Percentiles rank a stretch among this genome's conserved stretches.
These are phyloP conservation scores for Chytriomyces confervae DNA, from an alignment of 192 early-diverging fungal species.

Conservation along the genomic window DNA sequence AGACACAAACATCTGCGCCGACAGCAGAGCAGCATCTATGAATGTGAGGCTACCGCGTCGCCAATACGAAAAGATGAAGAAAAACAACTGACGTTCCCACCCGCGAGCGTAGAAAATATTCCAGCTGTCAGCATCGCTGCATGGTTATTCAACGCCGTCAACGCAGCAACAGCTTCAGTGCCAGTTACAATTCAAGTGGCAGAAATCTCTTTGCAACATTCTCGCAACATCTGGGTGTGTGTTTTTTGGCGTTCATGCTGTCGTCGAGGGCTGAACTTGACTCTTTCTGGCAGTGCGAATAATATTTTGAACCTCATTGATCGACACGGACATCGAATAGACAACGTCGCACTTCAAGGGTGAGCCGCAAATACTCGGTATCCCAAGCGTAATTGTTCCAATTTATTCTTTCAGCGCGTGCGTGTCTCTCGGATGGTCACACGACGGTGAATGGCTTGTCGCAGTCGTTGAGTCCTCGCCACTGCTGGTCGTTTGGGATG, in stretches of 20 bases:
- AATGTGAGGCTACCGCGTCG: constrained; percentile 11
- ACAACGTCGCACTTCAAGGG: constrained; percentile 42
- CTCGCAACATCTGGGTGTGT: constrained; percentile 46
- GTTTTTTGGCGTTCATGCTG: background rate
- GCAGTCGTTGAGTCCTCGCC: constrained; percentile 36
- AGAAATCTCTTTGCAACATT: constrained; percentile 37
- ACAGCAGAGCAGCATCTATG: background rate
- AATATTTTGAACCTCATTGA: constrained; percentile 42
- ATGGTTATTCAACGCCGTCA: constrained; percentile 18
- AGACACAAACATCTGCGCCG: background rate
- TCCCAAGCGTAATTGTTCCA: background rate
- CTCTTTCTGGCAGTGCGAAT: background rate
- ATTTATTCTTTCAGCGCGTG: constrained; percentile 29
- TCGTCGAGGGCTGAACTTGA: background rate
- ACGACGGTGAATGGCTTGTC: constrained; percentile 49
- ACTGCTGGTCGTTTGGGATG: constrained; percentile 47
- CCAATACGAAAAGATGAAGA: background rate
- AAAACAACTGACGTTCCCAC: background rate
- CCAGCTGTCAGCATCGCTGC: constrained; percentile 16
- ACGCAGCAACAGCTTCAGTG: constrained; percentile 1
- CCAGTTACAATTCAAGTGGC: constrained; percentile 47
- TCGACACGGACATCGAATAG: constrained; percentile 41
- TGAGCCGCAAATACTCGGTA: constrained; percentile 1
- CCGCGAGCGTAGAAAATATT: constrained; percentile 25
- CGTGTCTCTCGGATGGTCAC: constrained; percentile 46